These are phyloP conservation scores for Diospyros lotus DNA, from an alignment of 148 eudicot species.

Conservation along the genomic window DNA sequence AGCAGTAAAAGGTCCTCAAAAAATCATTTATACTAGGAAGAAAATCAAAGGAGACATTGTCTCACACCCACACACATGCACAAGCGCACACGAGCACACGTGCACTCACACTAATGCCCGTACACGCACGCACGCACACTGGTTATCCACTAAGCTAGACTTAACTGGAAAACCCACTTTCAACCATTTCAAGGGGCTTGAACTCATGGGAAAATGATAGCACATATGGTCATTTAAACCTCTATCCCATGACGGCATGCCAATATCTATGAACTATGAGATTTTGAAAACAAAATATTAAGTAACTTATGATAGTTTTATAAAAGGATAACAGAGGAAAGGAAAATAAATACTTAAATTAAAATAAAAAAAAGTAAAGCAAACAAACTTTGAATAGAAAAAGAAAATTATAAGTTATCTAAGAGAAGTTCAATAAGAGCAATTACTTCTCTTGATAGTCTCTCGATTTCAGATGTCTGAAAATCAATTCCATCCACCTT, in stretches of 20 bases:
- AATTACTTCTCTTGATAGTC: conserved; percentile 49
- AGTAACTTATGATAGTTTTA: no score
- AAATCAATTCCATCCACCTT: conserved; percentile 54
- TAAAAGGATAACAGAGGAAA: background rate
- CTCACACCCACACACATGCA: no score
- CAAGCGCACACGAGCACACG: no score
- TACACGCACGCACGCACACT: no score
- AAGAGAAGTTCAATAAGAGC: no score
- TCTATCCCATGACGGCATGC: background rate
- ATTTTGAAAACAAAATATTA: background rate
- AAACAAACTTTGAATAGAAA: background rate
- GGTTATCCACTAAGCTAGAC: background rate
- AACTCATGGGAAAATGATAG: background rate
- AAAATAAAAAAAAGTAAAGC: background rate
- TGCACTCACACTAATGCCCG: no score
- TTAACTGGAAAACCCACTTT: background rate
- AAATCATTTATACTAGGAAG: background rate
- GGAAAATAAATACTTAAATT: no score
- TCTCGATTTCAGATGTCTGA: conserved; percentile 43
- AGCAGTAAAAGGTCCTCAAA: background rate
- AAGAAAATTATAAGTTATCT: background rate
- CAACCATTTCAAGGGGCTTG: background rate
- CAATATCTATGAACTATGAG: background rate
- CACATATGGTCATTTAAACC: background rate
- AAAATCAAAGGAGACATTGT: background rate